Conservation (phyloP, 2,329 filamentous ascomycete genomes). For the Helicocarpus griseus region DNA sequence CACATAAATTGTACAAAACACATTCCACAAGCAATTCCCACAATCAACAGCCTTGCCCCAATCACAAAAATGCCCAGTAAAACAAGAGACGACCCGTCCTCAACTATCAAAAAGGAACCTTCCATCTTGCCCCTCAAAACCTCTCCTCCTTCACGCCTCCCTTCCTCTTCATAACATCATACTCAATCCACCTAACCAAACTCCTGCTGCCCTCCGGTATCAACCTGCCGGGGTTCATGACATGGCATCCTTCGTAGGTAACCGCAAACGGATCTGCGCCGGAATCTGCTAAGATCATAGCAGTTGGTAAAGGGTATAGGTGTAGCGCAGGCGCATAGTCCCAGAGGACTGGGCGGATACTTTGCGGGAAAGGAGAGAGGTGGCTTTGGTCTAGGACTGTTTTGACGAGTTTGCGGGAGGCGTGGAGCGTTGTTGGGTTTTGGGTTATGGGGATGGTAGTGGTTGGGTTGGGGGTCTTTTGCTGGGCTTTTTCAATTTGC, state of each 20-base stretch:
- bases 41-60: no score
- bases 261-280: conserved; percentile 74
- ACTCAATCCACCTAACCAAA: conserved; percentile 78
- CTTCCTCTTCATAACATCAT: conserved; percentile 54
- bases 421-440: conserved; percentile 23
- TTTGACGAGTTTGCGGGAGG: conserved; percentile 72
- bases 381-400: conserved; percentile 86
- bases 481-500: no score
- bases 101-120: no score
- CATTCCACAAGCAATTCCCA: no score
- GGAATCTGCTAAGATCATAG: conserved; percentile 71
- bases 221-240: conserved; percentile 81
- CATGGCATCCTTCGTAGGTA: conserved; percentile 90
- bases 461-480: background rate
- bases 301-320: conserved; percentile 80
- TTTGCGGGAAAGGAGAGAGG: conserved; percentile 75
- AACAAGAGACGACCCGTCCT: no score
- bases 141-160: conserved; percentile 56
- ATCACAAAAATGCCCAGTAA: no score
- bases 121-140: conserved; percentile 41
- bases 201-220: conserved; percentile 59
- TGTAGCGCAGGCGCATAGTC: conserved; percentile 68
- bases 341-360: conserved; percentile 76
- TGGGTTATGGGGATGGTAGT: background rate
- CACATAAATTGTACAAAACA: no score